A percentile compares a stretch with the other conserved stretches of the same genome.
Evolutionary conservation across 192 early-diverging fungal species (phyloP).

Genomic region (Polychytrium aggregatum): DNA sequence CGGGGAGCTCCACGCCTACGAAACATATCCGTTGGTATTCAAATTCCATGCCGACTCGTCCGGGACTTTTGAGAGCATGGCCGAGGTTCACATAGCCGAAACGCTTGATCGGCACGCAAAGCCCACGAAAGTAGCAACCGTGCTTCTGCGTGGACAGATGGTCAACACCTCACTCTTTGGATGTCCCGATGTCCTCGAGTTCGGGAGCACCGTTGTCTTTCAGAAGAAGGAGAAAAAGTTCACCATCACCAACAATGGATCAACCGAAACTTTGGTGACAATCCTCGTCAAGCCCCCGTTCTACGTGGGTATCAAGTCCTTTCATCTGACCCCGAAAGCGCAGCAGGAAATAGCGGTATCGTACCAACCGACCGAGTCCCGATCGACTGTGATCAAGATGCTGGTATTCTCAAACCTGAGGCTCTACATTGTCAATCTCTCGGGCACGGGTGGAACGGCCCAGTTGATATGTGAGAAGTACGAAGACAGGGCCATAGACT

Average conservation of each 20-base stretch:
- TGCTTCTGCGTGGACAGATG: conserved; percentile 33
- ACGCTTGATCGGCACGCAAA: conserved; percentile 29
- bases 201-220: conserved; percentile 40
- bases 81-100: conserved; percentile 36
- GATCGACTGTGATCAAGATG: conserved; percentile 20
- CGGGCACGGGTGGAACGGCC: conserved; percentile 36
- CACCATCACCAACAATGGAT: conserved; percentile 36
- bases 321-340: conserved; percentile 26
- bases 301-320: conserved; percentile 28
- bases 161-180: conserved; percentile 36
- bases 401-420: conserved; percentile 45
- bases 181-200: conserved; percentile 43
- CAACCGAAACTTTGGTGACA: conserved; percentile 31
- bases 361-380: conserved; percentile 40
- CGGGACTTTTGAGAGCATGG: conserved; percentile 36
- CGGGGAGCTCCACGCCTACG: conserved; percentile 33
- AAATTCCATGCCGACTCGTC: conserved; percentile 30
- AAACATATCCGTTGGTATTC: conserved; percentile 37
- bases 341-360: conserved; percentile 31
- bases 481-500: conserved; percentile 39
- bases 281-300: conserved; percentile 37
- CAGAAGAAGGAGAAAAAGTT: conserved; percentile 22
- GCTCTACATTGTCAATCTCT: conserved; percentile 30
- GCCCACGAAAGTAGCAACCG: conserved; percentile 22
- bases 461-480: conserved; percentile 49